Percentiles rank a stretch among this genome's conserved stretches.
These are phyloP conservation scores for Loxodes magnus DNA, from an alignment of 73 alveolate genomes.

Conservation along the genomic window DNA sequence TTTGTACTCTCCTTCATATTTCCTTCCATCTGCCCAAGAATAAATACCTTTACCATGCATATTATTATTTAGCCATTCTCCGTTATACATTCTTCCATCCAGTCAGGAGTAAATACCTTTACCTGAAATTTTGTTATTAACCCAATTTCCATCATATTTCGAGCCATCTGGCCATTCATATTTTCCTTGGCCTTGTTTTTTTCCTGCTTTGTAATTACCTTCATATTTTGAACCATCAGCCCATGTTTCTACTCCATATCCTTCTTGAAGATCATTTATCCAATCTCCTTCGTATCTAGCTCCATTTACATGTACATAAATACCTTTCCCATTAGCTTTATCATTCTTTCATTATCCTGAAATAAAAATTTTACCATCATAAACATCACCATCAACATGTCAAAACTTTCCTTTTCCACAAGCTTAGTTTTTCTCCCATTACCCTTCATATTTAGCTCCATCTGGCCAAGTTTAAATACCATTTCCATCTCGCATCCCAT, in stretches of 20 bases:
- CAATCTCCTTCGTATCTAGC: constrained; percentile 47
- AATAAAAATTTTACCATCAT: constrained; percentile 34
- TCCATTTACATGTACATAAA: constrained; percentile 37
- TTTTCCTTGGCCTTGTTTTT: constrained; percentile 41
- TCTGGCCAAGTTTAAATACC: constrained; percentile 35
- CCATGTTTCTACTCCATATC: constrained; percentile 41
- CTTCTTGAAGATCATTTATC: constrained; percentile 38
- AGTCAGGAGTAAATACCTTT: constrained; percentile 36
- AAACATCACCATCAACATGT: constrained; percentile 39
- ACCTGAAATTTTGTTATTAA: constrained; percentile 42
- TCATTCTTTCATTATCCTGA: constrained; percentile 41
- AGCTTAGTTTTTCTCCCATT: constrained; percentile 43
- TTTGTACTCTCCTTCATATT: constrained; percentile 13
- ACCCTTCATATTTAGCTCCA: constrained; percentile 30
- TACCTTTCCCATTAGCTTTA: constrained; percentile 55
- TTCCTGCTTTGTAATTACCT: constrained; percentile 30
- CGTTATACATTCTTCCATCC: constrained; percentile 31
- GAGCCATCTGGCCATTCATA: constrained; percentile 39
- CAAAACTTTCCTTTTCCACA: constrained; percentile 35
- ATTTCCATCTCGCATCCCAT: constrained; percentile 56
- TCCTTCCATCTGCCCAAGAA: constrained; percentile 16
- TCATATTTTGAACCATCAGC: constrained; percentile 42
- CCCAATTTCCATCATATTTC: constrained; percentile 34
- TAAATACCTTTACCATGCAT: constrained; percentile 8
- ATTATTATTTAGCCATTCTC: constrained; percentile 17